phyloP scores from a whole-genome alignment of 2,329 filamentous ascomycete genomes.

The Ceratocystis papillata region DNA sequence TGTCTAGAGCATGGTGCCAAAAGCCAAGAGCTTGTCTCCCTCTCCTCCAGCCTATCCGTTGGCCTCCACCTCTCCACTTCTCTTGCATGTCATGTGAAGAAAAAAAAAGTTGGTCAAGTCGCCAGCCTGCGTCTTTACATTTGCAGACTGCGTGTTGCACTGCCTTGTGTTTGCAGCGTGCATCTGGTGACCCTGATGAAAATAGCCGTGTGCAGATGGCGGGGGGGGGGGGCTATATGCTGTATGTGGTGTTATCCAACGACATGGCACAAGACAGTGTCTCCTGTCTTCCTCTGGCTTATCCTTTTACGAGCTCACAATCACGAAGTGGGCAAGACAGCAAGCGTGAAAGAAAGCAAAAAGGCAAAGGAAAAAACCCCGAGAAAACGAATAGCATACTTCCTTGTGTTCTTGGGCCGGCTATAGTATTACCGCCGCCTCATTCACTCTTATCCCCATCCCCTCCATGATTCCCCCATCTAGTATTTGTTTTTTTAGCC shows the following conservation, averaged over 20 bases:
- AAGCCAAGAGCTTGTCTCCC: no score
- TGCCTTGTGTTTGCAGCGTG: not conserved
- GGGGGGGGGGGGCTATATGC: not conserved
- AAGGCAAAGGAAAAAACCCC: not conserved
- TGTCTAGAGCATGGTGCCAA: no score
- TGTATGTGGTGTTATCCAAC: not conserved
- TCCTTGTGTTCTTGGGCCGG: not conserved
- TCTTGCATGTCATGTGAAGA: no score
- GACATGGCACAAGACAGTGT: not conserved
- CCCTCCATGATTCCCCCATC: not conserved
- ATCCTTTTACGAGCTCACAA: not conserved
- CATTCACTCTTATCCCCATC: not conserved
- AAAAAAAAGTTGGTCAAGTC: no score
- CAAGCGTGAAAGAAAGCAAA: not conserved
- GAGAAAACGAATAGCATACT: not conserved
- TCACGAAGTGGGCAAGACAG: not conserved
- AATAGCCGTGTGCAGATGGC: not conserved
- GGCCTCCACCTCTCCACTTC: no score
- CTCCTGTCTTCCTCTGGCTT: not conserved
- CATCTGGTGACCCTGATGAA: not conserved
- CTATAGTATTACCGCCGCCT: not conserved
- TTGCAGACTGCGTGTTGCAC: not conserved
- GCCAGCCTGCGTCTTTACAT: not conserved
- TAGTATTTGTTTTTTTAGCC: not conserved
- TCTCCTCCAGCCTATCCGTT: no score